Percentiles rank a stretch among this genome's conserved stretches.
phyloP scores from a whole-genome alignment of 2,329 filamentous ascomycete species.

The Lachnellula arida region DNA sequence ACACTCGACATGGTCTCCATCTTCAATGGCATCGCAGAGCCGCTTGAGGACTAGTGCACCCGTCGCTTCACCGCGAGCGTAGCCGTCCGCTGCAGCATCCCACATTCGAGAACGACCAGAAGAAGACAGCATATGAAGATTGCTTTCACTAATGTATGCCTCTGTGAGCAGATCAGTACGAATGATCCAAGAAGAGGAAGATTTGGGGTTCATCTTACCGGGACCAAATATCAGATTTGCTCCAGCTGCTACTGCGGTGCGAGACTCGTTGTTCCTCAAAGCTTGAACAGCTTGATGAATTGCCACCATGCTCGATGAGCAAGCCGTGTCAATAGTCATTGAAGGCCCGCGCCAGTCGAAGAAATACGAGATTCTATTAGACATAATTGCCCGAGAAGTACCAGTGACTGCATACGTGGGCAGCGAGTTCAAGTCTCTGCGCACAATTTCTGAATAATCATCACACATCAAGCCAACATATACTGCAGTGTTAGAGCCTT shows the following conservation, averaged over 20 bases:
- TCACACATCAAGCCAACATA: slow-evolving; percentile 34
- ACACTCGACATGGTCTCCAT: slow-evolving; percentile 53
- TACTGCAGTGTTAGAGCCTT: slow-evolving; percentile 20
- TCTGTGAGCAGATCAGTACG: not conserved
- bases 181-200: not conserved
- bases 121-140: slow-evolving; percentile 36
- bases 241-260: slow-evolving; percentile 18
- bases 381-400: slow-evolving; percentile 29
- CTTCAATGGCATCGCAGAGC: slow-evolving; percentile 44
- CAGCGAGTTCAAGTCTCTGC: slow-evolving; percentile 34
- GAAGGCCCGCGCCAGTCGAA: slow-evolving; percentile 37
- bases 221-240: slow-evolving; percentile 20
- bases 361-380: slow-evolving; percentile 40
- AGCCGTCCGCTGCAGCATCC: slow-evolving; percentile 20
- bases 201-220: slow-evolving; percentile 25
- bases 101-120: slow-evolving; percentile 37
- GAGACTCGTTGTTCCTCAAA: slow-evolving; percentile 12
- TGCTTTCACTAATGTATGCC: slow-evolving; percentile 32
- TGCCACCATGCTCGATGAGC: slow-evolving; percentile 35
- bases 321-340: slow-evolving; percentile 38
- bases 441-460: slow-evolving; percentile 18
- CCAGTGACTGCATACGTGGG: slow-evolving; percentile 33
- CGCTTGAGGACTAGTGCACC: slow-evolving; percentile 55
- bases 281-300: slow-evolving; percentile 29
- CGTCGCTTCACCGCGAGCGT: slow-evolving; percentile 45